Evolutionary conservation across 371 early-diverging fungal genomes (phyloP), one percentile per base, ranked within the genome.

Genomic region (Mortierella sp.): DNA sequence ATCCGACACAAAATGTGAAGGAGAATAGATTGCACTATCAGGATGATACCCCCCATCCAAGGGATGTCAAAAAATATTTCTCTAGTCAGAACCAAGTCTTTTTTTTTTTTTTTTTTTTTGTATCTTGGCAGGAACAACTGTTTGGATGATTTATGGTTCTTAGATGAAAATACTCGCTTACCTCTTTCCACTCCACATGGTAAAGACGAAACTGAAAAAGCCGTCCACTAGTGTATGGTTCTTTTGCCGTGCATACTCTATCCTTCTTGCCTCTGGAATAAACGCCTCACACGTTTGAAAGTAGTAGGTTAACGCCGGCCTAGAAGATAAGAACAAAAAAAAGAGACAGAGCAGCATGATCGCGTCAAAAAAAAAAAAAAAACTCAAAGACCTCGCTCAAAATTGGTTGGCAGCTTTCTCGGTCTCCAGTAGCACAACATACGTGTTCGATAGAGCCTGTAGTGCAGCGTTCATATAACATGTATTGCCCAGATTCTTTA

Each of bases 391-490:
- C 1, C 14, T 18, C 19, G 30, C 15, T 62, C 29, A 37, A 28
- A 21, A 29, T 1, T 15, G 9, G 67, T 28, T 37, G 14, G n/a
- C n/a, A n/a, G n/a, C n/a, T n/a, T n/a, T n/a, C n/a, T n/a, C n/a
- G n/a, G n/a, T n/a, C n/a, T n/a, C n/a, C 23, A 29, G 16, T 43
- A 66, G 19, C 44, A n/a, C 7, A 18, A 57, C 68, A 19, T 72
- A 81, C 74, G 79, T 77, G 66, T 87, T 81, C 19, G 75, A 72
- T 16, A 90, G 60, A 51, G 84, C 81, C 61, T 90, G 91, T 4
- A 90, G 64, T 3, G 83, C 77, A 18, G 83, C 77, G 64, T 90
- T 89, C 84, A 89, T 85, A 68, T 82, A 90, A 47, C 91, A 90
- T 2, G 91, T 91, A 58, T 90, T 90, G 43, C 90, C 91, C 29